Base-by-base conservation (phyloP, 352 stramenopile species). In the Phytophthora pluvialis region DNA sequence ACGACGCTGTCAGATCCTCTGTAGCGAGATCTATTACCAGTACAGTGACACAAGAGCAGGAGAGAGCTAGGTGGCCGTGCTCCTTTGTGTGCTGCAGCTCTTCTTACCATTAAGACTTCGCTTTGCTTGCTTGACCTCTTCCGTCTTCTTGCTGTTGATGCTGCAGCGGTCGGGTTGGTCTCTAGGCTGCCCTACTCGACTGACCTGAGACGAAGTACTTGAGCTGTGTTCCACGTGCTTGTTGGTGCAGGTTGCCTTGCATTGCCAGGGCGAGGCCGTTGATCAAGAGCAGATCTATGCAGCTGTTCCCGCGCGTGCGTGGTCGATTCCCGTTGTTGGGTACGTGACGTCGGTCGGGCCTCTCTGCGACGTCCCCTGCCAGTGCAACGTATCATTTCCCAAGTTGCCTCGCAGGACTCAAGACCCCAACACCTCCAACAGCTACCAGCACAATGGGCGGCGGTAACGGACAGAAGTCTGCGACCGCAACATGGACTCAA, bases 391-490 rank as follows among this genome's bases (percentile, higher is more conserved):
- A 36, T 54, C 56, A 75, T 58, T 75, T 32, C 28, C 25, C 45
- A 75, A 73, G 36, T 73, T 35, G 13, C 51, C 25, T 31, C 55
- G 44, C 21, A 55, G 28, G 28, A 36, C 66, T 36, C 66, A 70
- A 70, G 60, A 51, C 33, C 47, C 47, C 32, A 36, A 43, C 12
- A 38, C 36, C 28, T 40, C 13, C n/a, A 26, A 54, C 25, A 26
- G 25, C 29, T 38, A 13, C 5, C 28, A 55, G 60, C 8, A 89
- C 12, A 8, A 94, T 95, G 86, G 86, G 86, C 61, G 86, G 86
- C 67, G 86, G 86, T 40, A 95, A 95, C 68, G 86, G 86, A 70
- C 81, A 90, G 48, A 95, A 95, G 73, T 91, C 78, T 21, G 76
- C 46, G 86, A 94, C 21, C 86, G 86, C 67, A 91, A 90, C 71